Conservation (phyloP, 441 rosid genomes). For the Gossypium gossypioides region DNA sequence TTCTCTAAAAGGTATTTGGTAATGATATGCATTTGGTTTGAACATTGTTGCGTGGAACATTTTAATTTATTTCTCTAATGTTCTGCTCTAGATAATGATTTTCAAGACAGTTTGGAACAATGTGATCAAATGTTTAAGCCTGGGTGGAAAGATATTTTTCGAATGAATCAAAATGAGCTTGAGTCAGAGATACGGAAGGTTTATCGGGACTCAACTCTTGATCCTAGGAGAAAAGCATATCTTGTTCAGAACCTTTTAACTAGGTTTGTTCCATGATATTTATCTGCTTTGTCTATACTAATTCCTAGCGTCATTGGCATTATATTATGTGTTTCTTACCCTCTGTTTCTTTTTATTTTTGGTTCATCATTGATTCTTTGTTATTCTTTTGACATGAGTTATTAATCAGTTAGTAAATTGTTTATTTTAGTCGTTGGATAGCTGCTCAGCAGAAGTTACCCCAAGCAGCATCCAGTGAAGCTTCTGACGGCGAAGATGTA, state of each 20-base stretch:
- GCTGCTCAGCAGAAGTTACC: constrained; percentile 45
- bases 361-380: background rate
- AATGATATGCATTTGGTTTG: constrained; percentile 9
- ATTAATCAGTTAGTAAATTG: constrained; percentile 6
- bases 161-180: constrained; percentile 56
- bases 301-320: background rate
- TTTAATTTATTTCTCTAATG: constrained; percentile 21
- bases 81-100: constrained; percentile 31
- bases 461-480: constrained; percentile 22
- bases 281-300: background rate
- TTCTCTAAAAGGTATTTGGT: constrained; percentile 38
- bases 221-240: constrained; percentile 71
- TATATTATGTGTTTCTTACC: background rate
- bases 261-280: constrained; percentile 33
- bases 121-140: constrained; percentile 40
- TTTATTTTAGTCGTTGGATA: constrained; percentile 36
- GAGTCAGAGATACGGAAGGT: constrained; percentile 75
- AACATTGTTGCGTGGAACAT: constrained; percentile 11
- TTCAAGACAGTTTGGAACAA: constrained; percentile 35
- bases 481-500: constrained; percentile 21
- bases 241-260: constrained; percentile 68
- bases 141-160: constrained; percentile 48
- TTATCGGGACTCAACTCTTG: constrained; percentile 62
- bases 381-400: background rate
- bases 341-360: background rate